Base-by-base conservation (phyloP, 208 protist genomes). In the Leishmania major region DNA sequence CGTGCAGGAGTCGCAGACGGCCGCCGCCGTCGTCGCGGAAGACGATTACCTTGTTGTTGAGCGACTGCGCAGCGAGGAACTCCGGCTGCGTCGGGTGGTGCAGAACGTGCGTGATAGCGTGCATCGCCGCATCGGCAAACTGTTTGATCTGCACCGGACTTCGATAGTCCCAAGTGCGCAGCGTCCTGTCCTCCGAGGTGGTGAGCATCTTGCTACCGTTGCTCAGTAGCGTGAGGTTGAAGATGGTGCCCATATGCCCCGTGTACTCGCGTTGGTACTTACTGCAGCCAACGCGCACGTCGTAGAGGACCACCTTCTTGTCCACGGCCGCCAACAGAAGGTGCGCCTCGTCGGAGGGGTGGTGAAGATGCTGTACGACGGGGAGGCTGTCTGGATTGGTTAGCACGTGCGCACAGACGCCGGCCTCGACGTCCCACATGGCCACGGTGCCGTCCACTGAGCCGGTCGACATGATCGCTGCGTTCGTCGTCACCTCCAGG, bases 101-200 rank as follows among this genome's bases (percentile, higher is more conserved):
- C 15, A 91, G 86, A 10, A 96, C 91, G 83, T 98, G 93, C 22
- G 93, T 91, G 87, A 96, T 96, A 86, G 93, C 92, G 85, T 99
- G 98, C 93, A 99, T 98, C 35, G 87, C 81, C 13, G 98, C 96
- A 71, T 99, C 98, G 28, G 96, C 94, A 75, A 99, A 98, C 82
- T 99, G 94, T 86, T 99, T 99, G 77, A 99, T 98, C 37, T 97
- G 96, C 31, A 99, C 97, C 6, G 98, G 98, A 55, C 99, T 96
- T 71, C 97, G 94, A 78, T 95, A 99, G 71, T 99, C 99, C 99
- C 99, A 99, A 22, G 99, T 93, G 78, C 98, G 95, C 53, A 99
- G 83, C 57, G 95, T 97, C 84, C 99, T 99, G 90, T 99, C 99
- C 72, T 99, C 98, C 66, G 95, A 92, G 45, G 97, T 99, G 17